phyloP scores from a whole-genome alignment of 2,329 filamentous ascomycete genomes.

The Ceratocystis lukuohia region DNA sequence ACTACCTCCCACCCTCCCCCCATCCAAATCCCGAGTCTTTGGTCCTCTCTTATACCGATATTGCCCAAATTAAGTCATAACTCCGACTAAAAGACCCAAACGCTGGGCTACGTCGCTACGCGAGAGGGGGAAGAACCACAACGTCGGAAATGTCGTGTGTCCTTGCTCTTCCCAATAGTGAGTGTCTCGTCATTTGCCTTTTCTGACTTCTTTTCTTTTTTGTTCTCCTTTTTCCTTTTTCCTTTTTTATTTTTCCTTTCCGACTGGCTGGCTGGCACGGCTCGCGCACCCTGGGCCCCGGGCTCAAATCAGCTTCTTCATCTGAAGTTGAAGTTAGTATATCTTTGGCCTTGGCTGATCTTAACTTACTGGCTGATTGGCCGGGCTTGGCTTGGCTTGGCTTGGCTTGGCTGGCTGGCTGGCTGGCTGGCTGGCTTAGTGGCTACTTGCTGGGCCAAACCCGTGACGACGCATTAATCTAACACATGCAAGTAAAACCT shows the following conservation, averaged over 20 bases:
- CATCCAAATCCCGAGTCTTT: neutral
- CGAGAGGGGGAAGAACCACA: neutral
- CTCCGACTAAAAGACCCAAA: neutral
- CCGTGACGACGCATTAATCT: no score
- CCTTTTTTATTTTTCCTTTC: neutral
- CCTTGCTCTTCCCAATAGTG: neutral
- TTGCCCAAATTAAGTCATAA: neutral
- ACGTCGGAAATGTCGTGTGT: neutral
- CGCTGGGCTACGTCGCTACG: neutral
- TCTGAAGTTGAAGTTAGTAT: neutral
- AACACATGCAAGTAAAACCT: neutral
- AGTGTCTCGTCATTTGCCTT: neutral
- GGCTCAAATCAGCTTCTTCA: neutral
- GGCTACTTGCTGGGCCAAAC: neutral
- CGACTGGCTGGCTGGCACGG: neutral
- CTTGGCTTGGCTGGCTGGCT: neutral
- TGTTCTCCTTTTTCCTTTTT: neutral
- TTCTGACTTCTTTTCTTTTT: neutral
- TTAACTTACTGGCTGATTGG: neutral
- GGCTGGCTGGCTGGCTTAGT: neutral
- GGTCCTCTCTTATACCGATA: neutral
- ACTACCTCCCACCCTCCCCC: neutral
- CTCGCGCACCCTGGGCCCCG: neutral
- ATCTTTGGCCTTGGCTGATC: neutral
- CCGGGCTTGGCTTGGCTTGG: neutral